Conservation (phyloP, 495 filamentous ascomycete species). For the Penicillium salamii region DNA sequence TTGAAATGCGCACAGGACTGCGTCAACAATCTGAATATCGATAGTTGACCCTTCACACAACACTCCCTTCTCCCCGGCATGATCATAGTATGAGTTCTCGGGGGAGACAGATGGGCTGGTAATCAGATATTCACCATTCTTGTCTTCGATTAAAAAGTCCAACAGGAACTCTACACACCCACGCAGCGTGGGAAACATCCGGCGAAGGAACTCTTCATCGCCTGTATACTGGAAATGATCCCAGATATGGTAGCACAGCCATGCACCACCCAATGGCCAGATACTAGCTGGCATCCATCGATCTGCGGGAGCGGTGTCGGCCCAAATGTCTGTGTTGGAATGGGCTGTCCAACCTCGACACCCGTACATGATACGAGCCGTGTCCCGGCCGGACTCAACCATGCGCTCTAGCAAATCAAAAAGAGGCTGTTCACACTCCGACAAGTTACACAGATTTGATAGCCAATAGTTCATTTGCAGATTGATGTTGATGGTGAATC, state of each 20-base stretch:
- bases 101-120: slow-evolving; percentile 49
- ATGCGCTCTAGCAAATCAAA: slow-evolving; percentile 42
- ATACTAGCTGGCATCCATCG: slow-evolving; percentile 42
- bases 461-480: slow-evolving; percentile 63
- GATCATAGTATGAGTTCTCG: slow-evolving; percentile 44
- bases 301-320: slow-evolving; percentile 46
- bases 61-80: slow-evolving; percentile 25
- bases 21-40: slow-evolving; percentile 45
- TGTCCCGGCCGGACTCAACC: slow-evolving; percentile 30
- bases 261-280: slow-evolving; percentile 48
- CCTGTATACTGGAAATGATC: slow-evolving; percentile 44
- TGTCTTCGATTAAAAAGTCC: slow-evolving; percentile 44
- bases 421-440: slow-evolving; percentile 33
- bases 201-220: slow-evolving; percentile 28
- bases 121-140: slow-evolving; percentile 30
- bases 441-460: slow-evolving; percentile 41
- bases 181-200: slow-evolving; percentile 34
- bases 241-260: slow-evolving; percentile 47
- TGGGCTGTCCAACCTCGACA: slow-evolving; percentile 46
- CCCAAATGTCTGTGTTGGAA: slow-evolving; percentile 51
- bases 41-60: slow-evolving; percentile 45
- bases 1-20: slow-evolving; percentile 37
- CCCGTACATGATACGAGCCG: slow-evolving; percentile 47
- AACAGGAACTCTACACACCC: slow-evolving; percentile 41
- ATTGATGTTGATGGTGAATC: slow-evolving; percentile 60